A percentile compares a stretch with the other conserved stretches of the same genome.
Conservation (phyloP, 2,329 filamentous ascomycete genomes). For the Mollisiaceae sp. region DNA sequence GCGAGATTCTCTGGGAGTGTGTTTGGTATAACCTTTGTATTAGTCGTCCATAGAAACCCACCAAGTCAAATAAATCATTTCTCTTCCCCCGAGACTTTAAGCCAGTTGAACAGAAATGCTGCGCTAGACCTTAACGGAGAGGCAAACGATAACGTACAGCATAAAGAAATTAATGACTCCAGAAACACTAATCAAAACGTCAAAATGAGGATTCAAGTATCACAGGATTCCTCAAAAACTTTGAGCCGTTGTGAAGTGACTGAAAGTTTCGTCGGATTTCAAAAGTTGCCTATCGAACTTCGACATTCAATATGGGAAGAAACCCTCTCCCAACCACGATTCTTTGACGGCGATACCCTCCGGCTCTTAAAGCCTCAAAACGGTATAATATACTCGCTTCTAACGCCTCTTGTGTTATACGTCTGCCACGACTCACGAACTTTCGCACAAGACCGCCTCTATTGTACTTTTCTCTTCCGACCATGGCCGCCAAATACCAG, state of each 20-base stretch:
- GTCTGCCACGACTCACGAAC: neutral
- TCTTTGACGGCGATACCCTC: slow-evolving; percentile 16
- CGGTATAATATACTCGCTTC: neutral
- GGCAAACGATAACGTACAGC: no score
- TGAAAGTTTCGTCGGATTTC: neutral
- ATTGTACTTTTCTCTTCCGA: neutral
- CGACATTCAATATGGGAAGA: slow-evolving; percentile 7
- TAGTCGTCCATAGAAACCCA: neutral
- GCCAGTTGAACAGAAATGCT: neutral
- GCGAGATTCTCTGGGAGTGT: neutral
- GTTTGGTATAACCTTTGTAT: slow-evolving; percentile 1
- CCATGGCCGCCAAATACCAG: neutral
- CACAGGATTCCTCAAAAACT: neutral
- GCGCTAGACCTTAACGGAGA: neutral
- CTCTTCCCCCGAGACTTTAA: neutral
- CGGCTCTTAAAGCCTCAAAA: slow-evolving; percentile 7
- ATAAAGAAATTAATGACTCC: neutral
- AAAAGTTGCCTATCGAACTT: neutral
- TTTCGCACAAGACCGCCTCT: neutral
- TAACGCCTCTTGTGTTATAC: neutral
- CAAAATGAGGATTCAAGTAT: neutral
- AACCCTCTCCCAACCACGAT: slow-evolving; percentile 13
- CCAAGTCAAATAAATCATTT: neutral
- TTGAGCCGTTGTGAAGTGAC: neutral
- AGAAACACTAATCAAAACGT: neutral